Evolutionary conservation across 2,329 filamentous ascomycete genomes (phyloP), one percentile per base, ranked within the genome.

Genomic region (Huntiella abstrusa): DNA sequence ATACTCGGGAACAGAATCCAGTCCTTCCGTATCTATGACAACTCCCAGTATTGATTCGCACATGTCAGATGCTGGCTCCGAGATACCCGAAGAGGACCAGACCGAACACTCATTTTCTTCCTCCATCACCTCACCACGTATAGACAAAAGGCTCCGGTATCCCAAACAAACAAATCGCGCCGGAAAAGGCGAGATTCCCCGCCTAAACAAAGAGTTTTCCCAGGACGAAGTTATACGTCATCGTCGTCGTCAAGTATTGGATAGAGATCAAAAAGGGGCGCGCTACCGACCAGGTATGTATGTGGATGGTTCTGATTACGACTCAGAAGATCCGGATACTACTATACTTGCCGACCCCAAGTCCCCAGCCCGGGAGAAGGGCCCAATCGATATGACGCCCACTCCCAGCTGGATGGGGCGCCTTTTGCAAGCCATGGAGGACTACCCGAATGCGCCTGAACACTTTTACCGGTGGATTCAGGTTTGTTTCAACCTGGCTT

Each of bases 171-270:
- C 56, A 51, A 42, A 59, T 51, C 49, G 67, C 54, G 54, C 80
- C 0, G 80, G 80, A 1, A 70, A 73, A 52, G 80, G 79, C 39
- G 78, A 83, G 53, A 72, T 83, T 43, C 61, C 67, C 2, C 65
- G 71, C 34, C 60, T 66, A 3, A 66, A 65, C 53, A 54, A 56
- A 52, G 56, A 64, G 53, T 52, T 58, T 54, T 55, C 59, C 49
- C 56, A 56, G 49, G 53, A 58, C 1, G 69, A 69, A 51, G 64
- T 64, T 51, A 64, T 69, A 53, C 67, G 68, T 55, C 77, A 70
- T 60, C 65, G 68, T 51, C 74, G 66, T 60, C 64, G 71, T 10
- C 64, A 67, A 50, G 65, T 67, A 12, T 60, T 62, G 32, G 69
- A 74, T 52, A 64, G 57, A 47, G 71, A 75, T 48, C 65, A 75